Evolutionary conservation across 345 rosid genomes (phyloP).

Genomic region (Barbarea vulgaris): DNA sequence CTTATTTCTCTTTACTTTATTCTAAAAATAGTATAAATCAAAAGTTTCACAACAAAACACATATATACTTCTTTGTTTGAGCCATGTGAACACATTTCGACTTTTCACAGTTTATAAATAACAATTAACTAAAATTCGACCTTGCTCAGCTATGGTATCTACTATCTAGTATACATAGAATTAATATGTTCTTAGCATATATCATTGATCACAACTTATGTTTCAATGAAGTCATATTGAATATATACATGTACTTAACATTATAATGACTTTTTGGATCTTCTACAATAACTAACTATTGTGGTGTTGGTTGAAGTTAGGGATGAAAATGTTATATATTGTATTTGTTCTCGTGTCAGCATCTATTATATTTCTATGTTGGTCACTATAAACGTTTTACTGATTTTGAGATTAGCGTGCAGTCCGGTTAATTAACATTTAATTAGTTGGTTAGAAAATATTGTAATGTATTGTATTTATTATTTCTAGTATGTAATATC

Average conservation of each 20-base stretch:
- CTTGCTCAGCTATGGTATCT: no score
- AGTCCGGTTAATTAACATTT: neutral
- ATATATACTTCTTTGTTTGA: neutral
- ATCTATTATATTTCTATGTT: neutral
- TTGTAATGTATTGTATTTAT: neutral
- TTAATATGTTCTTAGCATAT: no score
- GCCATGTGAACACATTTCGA: neutral
- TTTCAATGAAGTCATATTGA: no score
- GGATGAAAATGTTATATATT: neutral
- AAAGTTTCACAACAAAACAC: neutral
- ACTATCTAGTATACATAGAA: no score
- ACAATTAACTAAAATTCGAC: no score
- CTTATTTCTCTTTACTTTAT: conserved; percentile 14
- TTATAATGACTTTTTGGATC: no score
- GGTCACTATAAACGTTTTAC: neutral
- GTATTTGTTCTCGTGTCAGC: no score
- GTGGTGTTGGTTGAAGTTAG: neutral
- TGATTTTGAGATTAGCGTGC: neutral
- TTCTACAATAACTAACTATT: no score
- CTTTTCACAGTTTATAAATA: neutral
- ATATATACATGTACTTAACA: no score
- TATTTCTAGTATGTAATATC: neutral
- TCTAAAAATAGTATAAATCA: neutral
- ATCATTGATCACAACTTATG: no score
- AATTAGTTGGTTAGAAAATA: neutral